Percentiles rank a stretch among this genome's conserved stretches.
phyloP scores from a whole-genome alignment of 768 basidiomycete species.

The Pholiota microspora region DNA sequence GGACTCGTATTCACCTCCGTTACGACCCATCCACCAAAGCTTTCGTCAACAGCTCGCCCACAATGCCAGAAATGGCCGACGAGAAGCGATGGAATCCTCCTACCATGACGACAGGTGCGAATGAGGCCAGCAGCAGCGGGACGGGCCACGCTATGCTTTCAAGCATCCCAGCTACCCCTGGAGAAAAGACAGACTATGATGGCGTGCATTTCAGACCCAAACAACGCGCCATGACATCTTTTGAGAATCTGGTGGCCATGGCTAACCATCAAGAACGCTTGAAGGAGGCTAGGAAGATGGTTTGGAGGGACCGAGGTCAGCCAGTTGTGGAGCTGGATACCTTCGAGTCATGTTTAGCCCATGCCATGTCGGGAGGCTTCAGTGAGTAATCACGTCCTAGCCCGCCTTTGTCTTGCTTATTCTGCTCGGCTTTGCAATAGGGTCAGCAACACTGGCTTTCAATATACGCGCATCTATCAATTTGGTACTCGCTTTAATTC shows the following conservation, averaged over 20 bases:
- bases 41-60: neutral
- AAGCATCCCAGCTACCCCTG: conserved; percentile 16
- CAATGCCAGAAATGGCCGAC: neutral
- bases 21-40: too few relatives aligned
- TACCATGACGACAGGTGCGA: neutral
- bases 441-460: conserved; percentile 79
- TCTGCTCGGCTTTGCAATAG: conserved; percentile 38
- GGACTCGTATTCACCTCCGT: neutral
- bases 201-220: conserved; percentile 43
- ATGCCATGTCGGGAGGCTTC: conserved; percentile 68
- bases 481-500: conserved; percentile 72
- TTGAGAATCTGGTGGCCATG: conserved; percentile 81
- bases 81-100: neutral
- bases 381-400: conserved; percentile 46
- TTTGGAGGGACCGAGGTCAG: conserved; percentile 80
- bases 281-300: conserved; percentile 70
- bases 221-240: conserved; percentile 61
- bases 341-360: conserved; percentile 64
- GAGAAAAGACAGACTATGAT: conserved; percentile 16
- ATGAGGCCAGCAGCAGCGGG: neutral
- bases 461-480: conserved; percentile 83
- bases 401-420: neutral
- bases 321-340: conserved; percentile 66
- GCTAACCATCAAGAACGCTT: conserved; percentile 82
- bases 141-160: conserved; percentile 9